Evolutionary conservation across 768 basidiomycete species (phyloP), one percentile per base, ranked within the genome.

Genomic region (Macrolepiota fuliginosa): DNA sequence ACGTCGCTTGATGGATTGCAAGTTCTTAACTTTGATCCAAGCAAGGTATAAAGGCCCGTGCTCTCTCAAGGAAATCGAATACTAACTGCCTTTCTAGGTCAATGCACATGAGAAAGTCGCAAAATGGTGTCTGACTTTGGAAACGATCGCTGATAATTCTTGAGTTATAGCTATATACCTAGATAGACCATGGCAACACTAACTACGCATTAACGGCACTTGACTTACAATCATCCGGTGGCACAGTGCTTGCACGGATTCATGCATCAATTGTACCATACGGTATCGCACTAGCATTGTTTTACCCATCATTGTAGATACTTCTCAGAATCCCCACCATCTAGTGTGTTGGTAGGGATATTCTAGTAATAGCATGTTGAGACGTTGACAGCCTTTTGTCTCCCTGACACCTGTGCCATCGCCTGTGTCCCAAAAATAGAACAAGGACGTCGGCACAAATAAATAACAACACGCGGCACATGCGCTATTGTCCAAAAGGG

Each of bases 1-100:
- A 95, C 94, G 0, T 87, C 83, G 3, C 77, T 96, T 58, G 86
- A 91, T 3, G 94, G 94, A 2, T 79, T 96, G 35, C 93, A 96
- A 69, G 89, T 95, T 3, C 78, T 93, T 19, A 83, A 89, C 66
- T 96, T 96, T 67, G 83, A 91, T 67, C 76, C 86, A 0, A 74
- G 61, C 13, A 94, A 93, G 81, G 94, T 91, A 68, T 47, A 69
- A 64, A 19, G 27, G 5, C 22, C 17, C 4, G 37, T 24, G 61
- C 53, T 40, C 57, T 19, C 3, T 49, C 27, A 7, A 24, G 35
- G 19, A 39, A 12, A 24, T 15, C 22, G 51, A 47, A 19, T 37
- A 57, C 27, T 46, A 17, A 61, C 19, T 40, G 24, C 50, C 3
- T 27, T 55, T 42, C 13, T 63, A 91, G 89, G 89, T 91, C 19